Evolutionary conservation across 345 rosid genomes (phyloP).

Genomic region (Aegle marmelos): DNA sequence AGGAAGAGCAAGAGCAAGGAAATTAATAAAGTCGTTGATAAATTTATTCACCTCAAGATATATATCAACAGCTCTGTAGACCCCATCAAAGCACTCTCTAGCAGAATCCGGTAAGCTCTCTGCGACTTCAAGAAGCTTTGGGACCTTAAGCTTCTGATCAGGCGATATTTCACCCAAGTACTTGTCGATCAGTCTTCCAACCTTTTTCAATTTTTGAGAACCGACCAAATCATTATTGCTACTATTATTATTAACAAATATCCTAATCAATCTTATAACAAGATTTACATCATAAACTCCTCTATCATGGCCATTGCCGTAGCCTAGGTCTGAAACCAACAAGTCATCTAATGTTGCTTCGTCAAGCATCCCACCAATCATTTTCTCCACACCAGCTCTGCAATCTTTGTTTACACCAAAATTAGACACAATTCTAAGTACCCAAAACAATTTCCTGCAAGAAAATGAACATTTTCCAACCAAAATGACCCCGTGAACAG

Average conservation of each 20-base stretch:
- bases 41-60: slow-evolving; percentile 58
- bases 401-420: slow-evolving; percentile 52
- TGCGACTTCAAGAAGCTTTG: slow-evolving; percentile 64
- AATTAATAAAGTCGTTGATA: not conserved
- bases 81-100: slow-evolving; percentile 72
- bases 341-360: slow-evolving; percentile 79
- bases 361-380: slow-evolving; percentile 63
- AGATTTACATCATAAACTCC: slow-evolving; percentile 61
- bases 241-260: slow-evolving; percentile 34
- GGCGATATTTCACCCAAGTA: slow-evolving; percentile 75
- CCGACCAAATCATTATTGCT: not conserved
- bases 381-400: slow-evolving; percentile 54
- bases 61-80: slow-evolving; percentile 76
- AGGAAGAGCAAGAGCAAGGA: not conserved
- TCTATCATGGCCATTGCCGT: slow-evolving; percentile 23
- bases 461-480: slow-evolving; percentile 47
- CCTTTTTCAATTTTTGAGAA: slow-evolving; percentile 34
- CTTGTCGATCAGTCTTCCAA: slow-evolving; percentile 57
- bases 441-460: slow-evolving; percentile 61
- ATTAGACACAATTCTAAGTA: slow-evolving; percentile 47
- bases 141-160: slow-evolving; percentile 58
- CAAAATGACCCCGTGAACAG: slow-evolving; percentile 50
- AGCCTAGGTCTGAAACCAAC: slow-evolving; percentile 35
- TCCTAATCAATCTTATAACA: slow-evolving; percentile 52
- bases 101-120: slow-evolving; percentile 75